Percentiles rank a stretch among this genome's conserved stretches.
These are phyloP conservation scores for Prunus kanzakura DNA, from an alignment of 306 rosid species.

Conservation along the genomic window DNA sequence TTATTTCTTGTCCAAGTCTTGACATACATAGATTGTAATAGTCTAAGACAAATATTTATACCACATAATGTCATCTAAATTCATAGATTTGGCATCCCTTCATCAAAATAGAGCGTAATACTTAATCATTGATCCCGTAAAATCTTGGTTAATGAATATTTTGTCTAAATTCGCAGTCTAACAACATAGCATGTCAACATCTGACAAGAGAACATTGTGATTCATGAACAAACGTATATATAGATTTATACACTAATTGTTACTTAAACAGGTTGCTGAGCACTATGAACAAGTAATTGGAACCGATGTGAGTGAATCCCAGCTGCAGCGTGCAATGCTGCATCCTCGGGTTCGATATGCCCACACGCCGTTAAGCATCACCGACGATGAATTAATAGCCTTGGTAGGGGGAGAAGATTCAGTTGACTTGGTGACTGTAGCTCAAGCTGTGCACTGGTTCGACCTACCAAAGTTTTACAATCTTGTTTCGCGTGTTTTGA, in stretches of 20 bases:
- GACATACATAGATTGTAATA: too few species aligned
- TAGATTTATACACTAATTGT: background rate
- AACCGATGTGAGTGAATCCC: slow-evolving; percentile 30
- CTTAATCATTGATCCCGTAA: too few species aligned
- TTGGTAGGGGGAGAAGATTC: slow-evolving; percentile 18
- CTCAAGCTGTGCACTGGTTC: slow-evolving; percentile 32
- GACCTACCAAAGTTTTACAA: slow-evolving; percentile 24
- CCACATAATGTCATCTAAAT: too few species aligned
- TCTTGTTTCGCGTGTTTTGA: slow-evolving; percentile 15
- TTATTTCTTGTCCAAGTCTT: too few species aligned
- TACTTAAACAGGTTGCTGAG: slow-evolving; percentile 25
- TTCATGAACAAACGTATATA: background rate
- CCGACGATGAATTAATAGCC: slow-evolving; percentile 24
- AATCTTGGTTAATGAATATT: too few species aligned
- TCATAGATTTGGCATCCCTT: too few species aligned
- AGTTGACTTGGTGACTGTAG: slow-evolving; percentile 25
- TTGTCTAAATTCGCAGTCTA: too few species aligned
- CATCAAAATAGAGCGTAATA: too few species aligned
- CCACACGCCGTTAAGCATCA: slow-evolving; percentile 19
- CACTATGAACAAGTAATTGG: slow-evolving; percentile 32
- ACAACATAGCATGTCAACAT: too few species aligned
- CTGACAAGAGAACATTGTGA: too few species aligned
- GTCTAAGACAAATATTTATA: too few species aligned
- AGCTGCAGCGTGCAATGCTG: slow-evolving; percentile 21
- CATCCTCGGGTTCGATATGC: slow-evolving; percentile 29